A percentile compares a stretch with the other conserved stretches of the same genome.
These are phyloP conservation scores for Rhizophagus clarus DNA, from an alignment of 192 early-diverging fungal species.

Conservation along the genomic window DNA sequence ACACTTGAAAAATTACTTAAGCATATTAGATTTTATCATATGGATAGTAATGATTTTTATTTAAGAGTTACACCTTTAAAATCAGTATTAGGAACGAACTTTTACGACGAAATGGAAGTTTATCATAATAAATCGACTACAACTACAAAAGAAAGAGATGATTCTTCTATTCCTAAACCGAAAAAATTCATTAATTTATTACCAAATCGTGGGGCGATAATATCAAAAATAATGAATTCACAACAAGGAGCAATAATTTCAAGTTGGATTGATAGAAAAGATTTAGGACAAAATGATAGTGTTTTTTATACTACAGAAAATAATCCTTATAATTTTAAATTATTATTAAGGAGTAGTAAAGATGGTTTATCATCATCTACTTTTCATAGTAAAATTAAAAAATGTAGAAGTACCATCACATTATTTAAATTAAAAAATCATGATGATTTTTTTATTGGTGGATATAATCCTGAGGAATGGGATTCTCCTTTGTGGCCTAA, in stretches of 20 bases:
- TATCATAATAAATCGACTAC: background rate
- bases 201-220: slow-evolving; percentile 1
- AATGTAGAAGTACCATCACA: background rate
- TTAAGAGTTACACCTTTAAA: background rate
- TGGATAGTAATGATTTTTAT: background rate
- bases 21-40: slow-evolving; percentile 20
- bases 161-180: background rate
- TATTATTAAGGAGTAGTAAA: slow-evolving; percentile 24
- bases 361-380: slow-evolving; percentile 5
- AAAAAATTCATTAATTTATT: background rate
- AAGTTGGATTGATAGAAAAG: slow-evolving; percentile 25
- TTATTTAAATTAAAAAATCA: slow-evolving; percentile 7
- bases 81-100: background rate
- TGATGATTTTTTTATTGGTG: slow-evolving; percentile 17
- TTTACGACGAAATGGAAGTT: background rate
- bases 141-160: background rate
- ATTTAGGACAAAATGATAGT: background rate
- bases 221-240: slow-evolving; percentile 15
- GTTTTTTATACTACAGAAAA: background rate
- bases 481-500: background rate
- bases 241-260: slow-evolving; percentile 21
- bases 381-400: slow-evolving; percentile 5
- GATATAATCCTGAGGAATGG: slow-evolving; percentile 25
- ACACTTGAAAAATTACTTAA: background rate
- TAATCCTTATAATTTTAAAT: slow-evolving; percentile 24